A percentile compares a stretch with the other conserved stretches of the same genome.
Conservation (phyloP, 2,329 filamentous ascomycete species). For the Apiospora rasikravindrae region DNA sequence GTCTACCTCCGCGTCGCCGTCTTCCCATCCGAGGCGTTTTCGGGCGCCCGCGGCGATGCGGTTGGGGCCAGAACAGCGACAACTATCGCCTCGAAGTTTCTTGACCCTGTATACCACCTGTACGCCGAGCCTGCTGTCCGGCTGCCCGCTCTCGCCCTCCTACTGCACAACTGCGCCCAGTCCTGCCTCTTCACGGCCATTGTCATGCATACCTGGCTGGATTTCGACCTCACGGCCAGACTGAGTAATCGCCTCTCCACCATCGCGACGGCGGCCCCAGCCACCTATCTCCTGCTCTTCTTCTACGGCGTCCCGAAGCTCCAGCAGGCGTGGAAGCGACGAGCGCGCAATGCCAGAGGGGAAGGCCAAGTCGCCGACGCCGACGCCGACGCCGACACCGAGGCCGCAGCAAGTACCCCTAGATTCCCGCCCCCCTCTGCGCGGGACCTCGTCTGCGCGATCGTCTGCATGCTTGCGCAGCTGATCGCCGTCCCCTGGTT, state of each 20-base stretch:
- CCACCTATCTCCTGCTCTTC: neutral
- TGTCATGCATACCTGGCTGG: neutral
- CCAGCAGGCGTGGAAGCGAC: neutral
- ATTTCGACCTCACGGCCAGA: neutral
- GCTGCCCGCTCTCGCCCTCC: neutral
- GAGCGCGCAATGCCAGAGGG: neutral
- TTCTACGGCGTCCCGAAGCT: neutral
- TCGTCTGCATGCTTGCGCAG: neutral
- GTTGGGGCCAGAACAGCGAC: too few species aligned
- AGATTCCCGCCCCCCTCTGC: too few species aligned
- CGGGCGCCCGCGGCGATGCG: too few species aligned
- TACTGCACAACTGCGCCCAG: neutral
- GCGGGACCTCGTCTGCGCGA: neutral
- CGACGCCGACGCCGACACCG: neutral
- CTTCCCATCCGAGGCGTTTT: too few species aligned
- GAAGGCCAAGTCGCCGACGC: fast-evolving
- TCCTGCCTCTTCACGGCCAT: neutral
- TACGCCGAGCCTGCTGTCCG: neutral
- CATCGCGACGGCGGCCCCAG: neutral
- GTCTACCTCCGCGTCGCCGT: neutral
- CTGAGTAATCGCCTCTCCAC: neutral
- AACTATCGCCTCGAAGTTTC: neutral
- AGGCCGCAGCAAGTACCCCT: neutral
- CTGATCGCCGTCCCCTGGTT: neutral
- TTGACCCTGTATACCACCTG: neutral